Percentiles rank a stretch among this genome's conserved stretches.
phyloP scores from a whole-genome alignment of 768 basidiomycete species.

The Coprinellus aureogranulatus region DNA sequence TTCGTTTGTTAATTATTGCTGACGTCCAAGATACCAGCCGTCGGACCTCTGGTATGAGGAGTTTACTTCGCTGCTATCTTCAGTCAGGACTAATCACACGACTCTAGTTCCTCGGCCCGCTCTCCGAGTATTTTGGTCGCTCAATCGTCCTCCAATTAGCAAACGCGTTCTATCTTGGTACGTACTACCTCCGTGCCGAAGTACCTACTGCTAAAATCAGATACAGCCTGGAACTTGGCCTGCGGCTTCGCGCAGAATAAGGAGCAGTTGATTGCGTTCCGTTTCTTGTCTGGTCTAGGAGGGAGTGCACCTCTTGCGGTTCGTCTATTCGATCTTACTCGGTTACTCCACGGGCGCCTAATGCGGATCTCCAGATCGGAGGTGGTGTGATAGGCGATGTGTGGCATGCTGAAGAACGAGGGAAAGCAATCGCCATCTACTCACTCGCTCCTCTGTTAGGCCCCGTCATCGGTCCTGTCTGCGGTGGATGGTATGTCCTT shows the following conservation, averaged over 20 bases:
- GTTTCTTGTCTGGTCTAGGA: slow-evolving; percentile 68
- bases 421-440: slow-evolving; percentile 61
- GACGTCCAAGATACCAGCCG: slow-evolving; percentile 30
- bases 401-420: slow-evolving; percentile 62
- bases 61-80: neutral
- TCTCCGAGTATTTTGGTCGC: slow-evolving; percentile 72
- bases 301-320: slow-evolving; percentile 70
- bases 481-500: slow-evolving; percentile 52
- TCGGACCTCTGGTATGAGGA: slow-evolving; percentile 46
- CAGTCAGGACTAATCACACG: neutral
- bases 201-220: neutral
- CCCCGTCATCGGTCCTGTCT: slow-evolving; percentile 61
- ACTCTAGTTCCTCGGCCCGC: slow-evolving; percentile 49
- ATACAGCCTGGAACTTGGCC: slow-evolving; percentile 56
- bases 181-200: neutral
- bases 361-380: slow-evolving; percentile 39
- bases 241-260: slow-evolving; percentile 64
- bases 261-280: slow-evolving; percentile 61
- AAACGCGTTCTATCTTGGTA: slow-evolving; percentile 69
- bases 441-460: slow-evolving; percentile 66
- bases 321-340: slow-evolving; percentile 36
- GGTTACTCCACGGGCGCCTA: slow-evolving; percentile 21
- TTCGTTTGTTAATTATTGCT: neutral
- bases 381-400: slow-evolving; percentile 65
- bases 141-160: slow-evolving; percentile 57